These are phyloP conservation scores for Lichtheimia ramosa DNA, from an alignment of 371 early-diverging fungal genomes.

Conservation along the genomic window DNA sequence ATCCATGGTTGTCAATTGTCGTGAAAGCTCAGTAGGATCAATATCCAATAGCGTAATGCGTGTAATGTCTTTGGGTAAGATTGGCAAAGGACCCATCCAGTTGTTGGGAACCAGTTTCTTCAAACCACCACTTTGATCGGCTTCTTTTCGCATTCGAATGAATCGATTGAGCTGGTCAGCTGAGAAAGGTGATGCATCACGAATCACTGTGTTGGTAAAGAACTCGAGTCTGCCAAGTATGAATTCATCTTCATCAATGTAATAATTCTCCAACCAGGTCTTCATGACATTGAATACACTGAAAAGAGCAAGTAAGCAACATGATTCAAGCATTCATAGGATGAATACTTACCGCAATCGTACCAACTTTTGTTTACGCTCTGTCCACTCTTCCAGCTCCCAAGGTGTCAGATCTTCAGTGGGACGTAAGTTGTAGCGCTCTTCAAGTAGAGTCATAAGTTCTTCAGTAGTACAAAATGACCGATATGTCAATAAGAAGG, in stretches of 20 bases:
- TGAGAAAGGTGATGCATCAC: slow-evolving; percentile 66
- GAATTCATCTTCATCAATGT: slow-evolving; percentile 67
- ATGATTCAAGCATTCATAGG: neutral
- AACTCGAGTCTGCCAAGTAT: slow-evolving; percentile 70
- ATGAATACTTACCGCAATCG: slow-evolving; percentile 60
- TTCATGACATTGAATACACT: slow-evolving; percentile 84
- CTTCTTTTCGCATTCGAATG: slow-evolving; percentile 65
- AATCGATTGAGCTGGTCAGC: slow-evolving; percentile 70
- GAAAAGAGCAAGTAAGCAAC: neutral
- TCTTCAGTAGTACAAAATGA: slow-evolving; percentile 80
- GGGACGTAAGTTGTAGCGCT: slow-evolving; percentile 73
- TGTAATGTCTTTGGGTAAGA: slow-evolving; percentile 66
- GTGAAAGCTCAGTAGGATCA: slow-evolving; percentile 89
- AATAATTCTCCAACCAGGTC: slow-evolving; percentile 87
- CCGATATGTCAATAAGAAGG: slow-evolving; percentile 88
- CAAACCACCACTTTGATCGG: slow-evolving; percentile 47
- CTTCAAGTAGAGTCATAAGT: slow-evolving; percentile 67
- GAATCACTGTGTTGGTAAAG: slow-evolving; percentile 76
- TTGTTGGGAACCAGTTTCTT: slow-evolving; percentile 66
- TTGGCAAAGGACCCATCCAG: slow-evolving; percentile 64
- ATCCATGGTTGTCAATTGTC: slow-evolving; percentile 90
- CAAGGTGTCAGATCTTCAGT: slow-evolving; percentile 65
- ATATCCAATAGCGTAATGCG: slow-evolving; percentile 74
- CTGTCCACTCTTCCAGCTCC: slow-evolving; percentile 78
- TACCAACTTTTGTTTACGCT: slow-evolving; percentile 80